phyloP scores from a whole-genome alignment of 139 green algal species.

The Protoeuglena noctilucae region DNA sequence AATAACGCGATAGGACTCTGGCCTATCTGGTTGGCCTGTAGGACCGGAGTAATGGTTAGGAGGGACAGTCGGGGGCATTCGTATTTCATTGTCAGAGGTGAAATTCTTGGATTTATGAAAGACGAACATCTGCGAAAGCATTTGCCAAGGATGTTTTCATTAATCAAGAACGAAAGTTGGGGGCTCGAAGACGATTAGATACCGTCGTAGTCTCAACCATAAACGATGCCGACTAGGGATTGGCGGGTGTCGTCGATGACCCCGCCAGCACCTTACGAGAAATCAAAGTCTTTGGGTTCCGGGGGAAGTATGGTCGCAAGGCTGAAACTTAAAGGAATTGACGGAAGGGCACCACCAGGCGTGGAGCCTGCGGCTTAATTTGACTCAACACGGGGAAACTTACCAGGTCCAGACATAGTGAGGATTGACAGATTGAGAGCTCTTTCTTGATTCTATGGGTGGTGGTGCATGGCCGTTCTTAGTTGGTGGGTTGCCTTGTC shows the following conservation, averaged over 20 bases:
- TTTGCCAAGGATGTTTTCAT: constrained; percentile 99
- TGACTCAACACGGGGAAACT: constrained; percentile 91
- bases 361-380: constrained; percentile 91
- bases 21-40: constrained; percentile 91
- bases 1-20: constrained; percentile 98
- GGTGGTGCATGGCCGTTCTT: constrained; percentile 34
- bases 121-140: constrained; percentile 98
- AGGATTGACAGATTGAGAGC: constrained; percentile 90
- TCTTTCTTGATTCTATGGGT: constrained; percentile 91
- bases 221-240: constrained; percentile 99
- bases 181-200: constrained; percentile 99
- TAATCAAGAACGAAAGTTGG: constrained; percentile 99
- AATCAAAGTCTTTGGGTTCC: constrained; percentile 98
- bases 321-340: constrained; percentile 92
- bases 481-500: constrained; percentile 32
- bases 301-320: constrained; percentile 90
- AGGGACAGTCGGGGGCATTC: constrained; percentile 98
- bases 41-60: constrained; percentile 99
- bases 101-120: constrained; percentile 99
- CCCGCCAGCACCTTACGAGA: constrained; percentile 93
- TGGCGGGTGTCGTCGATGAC: constrained; percentile 92
- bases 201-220: constrained; percentile 99
- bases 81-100: constrained; percentile 99
- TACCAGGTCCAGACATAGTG: constrained; percentile 89
- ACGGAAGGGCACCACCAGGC: constrained; percentile 88